Evolutionary conservation across 1,284 basidiomycete genomes (phyloP), one percentile per base, ranked within the genome.

Genomic region (Malassezia nana): DNA sequence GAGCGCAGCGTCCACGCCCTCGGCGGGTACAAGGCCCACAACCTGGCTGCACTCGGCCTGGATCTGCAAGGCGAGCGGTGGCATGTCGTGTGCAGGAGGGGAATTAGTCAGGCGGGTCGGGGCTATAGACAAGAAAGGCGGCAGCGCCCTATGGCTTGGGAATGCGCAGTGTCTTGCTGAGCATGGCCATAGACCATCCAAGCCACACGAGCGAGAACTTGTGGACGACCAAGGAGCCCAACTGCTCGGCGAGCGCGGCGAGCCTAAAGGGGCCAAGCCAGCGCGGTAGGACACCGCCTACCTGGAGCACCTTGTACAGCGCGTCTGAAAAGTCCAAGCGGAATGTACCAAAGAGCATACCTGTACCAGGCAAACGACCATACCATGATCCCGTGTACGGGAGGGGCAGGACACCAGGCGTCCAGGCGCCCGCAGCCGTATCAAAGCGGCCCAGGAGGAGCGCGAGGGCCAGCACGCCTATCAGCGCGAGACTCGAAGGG

Each of bases 401-500:
- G 6, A 44, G 40, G 6, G 20, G 15, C 10, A 15, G 22, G 28
- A 28, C 18, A 4, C 10, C 13, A 57, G 7, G 63, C 50, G 1
- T 52, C 64, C 35, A 69, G 49, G 16, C 62, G 58, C 47, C 69
- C 26, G 40, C 57, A 51, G 18, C 57, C 1, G 64, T 52, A 22
- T 64, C 65, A 31, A 70, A 63, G 12, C 67, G 51, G 9, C 89
- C 92, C 55, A 83, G 79, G 63, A 82, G 82, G 35, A 86, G 82
- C 82, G 87, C 95, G 65, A 83, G 84, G 15, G 85, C 84, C 76
- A 98, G 80, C 28, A 86, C 72, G 12, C 78, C 82, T 52, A 95
- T 90, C 46, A 99, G 80, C 10, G 76, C 80, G 41, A 99, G 80
- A 15, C 86, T 87, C 0, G 87, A 89, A 1, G 94, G 94, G 59